Conservation (phyloP, 2,329 filamentous ascomycete species). For the Penicillium crustosum region DNA sequence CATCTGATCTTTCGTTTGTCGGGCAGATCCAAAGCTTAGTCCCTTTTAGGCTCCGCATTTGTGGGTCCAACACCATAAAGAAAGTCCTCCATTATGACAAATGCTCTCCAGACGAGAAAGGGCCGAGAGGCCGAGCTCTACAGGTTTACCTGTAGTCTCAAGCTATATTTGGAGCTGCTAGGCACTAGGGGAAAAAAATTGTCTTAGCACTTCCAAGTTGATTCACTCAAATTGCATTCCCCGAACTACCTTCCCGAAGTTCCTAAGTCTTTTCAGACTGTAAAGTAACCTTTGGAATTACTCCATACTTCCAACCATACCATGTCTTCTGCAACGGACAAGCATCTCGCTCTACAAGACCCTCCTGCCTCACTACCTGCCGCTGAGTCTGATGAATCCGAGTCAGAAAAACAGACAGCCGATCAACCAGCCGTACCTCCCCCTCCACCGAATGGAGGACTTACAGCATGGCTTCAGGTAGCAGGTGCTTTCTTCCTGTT, state of each 20-base stretch:
- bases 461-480: constrained; percentile 24
- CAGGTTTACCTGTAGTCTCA: not conserved
- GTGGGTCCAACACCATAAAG: not conserved
- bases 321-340: not conserved
- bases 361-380: not conserved
- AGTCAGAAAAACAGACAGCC: not conserved
- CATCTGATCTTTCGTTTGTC: not conserved
- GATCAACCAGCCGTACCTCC: not conserved
- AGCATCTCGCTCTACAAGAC: not conserved
- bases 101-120: not conserved
- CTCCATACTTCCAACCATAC: not conserved
- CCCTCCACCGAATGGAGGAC: constrained; percentile 22
- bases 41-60: not conserved
- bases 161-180: not conserved
- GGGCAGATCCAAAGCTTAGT: not conserved
- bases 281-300: not conserved
- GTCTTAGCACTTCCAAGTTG: not conserved
- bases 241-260: not conserved
- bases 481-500: constrained; percentile 24
- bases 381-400: not conserved
- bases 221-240: not conserved
- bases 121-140: not conserved
- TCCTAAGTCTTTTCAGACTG: not conserved
- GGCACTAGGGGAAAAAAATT: not conserved
- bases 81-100: not conserved